Evolutionary conservation across 495 filamentous ascomycete species (phyloP), one percentile per base, ranked within the genome.

Genomic region (Hyaloscypha bicolor): DNA sequence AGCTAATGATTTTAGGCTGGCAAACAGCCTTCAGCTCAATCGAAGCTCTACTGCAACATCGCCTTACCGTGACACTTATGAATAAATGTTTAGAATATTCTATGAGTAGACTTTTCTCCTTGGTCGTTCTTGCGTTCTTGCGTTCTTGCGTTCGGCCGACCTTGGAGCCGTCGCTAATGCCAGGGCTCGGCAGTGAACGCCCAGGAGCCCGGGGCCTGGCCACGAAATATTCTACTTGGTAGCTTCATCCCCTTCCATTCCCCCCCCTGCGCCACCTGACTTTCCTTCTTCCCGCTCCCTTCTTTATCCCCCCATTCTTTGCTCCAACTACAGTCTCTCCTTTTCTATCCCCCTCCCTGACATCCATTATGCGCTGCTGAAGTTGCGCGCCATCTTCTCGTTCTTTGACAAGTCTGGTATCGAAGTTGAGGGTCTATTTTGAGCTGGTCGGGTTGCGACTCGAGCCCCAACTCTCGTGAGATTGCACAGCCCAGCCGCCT

Each of bases 401-500:
- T 12, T 16, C 55, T 6, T 6, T 22, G 22, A 35, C 56, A 9
- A 21, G 25, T 33, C 35, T 63, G 39, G 30, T 42, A 31, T 63
- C 60, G 29, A 32, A 32, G 33, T 33, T 33, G 29, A 9, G 4
- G 56, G 16, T 48, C 42, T 48, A 48, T 48, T 48, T 48, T 48
- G 42, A 48, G 42, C 42, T 19, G 12, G 8, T 8, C 11, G 16
- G 16, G 11, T 48, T 4, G 42, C 42, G 11, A 48, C 16, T 48
- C 42, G 42, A 48, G 42, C 42, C 35, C 45, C 33, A 57, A 42
- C 19, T 21, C 9, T 55, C 48, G 48, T 56, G 58, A 67, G 58
- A 68, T 61, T 64, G 66, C 66, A 69, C 66, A 69, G 66, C 66
- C 66, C 66, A 68, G 31, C 33, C 12, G 30, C 60, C 30, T 52